phyloP scores from a whole-genome alignment of 306 rosid genomes.

The Myrica gale region DNA sequence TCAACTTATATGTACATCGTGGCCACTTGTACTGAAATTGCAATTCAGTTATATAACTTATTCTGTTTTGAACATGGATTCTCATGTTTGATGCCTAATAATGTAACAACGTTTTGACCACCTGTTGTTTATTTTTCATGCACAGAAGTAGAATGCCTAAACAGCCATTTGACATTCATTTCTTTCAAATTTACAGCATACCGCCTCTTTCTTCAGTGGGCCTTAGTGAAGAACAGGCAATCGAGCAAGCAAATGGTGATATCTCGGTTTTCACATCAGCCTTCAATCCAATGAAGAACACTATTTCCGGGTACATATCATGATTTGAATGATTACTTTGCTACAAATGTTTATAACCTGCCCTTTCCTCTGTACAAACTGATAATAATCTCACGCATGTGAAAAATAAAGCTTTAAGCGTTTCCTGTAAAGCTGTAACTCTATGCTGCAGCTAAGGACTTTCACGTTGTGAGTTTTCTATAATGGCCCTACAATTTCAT shows the following conservation, averaged over 20 bases:
- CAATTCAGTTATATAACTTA: conserved; percentile 9
- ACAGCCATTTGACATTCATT: background rate
- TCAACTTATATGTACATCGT: background rate
- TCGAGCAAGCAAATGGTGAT: conserved; percentile 74
- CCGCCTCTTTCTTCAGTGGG: conserved; percentile 96
- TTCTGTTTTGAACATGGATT: background rate
- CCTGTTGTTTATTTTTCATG: background rate
- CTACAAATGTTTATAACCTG: background rate
- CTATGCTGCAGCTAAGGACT: background rate
- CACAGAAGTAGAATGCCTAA: conserved; percentile 1
- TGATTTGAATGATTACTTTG: conserved; percentile 24
- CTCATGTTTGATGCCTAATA: background rate
- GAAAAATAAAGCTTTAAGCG: background rate
- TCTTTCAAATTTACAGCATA: conserved; percentile 60
- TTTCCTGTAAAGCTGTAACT: background rate
- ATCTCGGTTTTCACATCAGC: conserved; percentile 71
- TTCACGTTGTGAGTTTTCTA: background rate
- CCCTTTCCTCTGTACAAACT: background rate
- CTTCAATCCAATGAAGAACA: conserved; percentile 95
- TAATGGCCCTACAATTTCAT: background rate
- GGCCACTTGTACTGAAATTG: background rate
- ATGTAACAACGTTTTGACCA: background rate
- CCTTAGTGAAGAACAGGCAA: conserved; percentile 88
- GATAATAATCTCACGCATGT: background rate
- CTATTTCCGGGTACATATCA: conserved; percentile 79